Conservation (phyloP, 2,329 filamentous ascomycete species). For the Claviceps sp. region DNA sequence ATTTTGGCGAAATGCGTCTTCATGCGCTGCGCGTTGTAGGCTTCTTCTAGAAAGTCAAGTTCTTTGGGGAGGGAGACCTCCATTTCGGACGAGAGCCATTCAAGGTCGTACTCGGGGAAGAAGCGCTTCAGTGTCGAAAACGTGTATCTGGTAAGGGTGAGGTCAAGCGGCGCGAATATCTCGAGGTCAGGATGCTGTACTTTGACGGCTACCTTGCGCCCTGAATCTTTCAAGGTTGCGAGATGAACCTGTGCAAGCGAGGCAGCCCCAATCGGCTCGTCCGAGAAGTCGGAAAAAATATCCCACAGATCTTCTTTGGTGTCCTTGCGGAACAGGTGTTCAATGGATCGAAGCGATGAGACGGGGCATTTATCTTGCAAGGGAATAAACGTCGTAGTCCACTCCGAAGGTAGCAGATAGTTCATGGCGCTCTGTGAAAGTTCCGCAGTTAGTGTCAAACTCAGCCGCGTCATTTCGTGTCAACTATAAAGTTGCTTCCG, state of each 20-base stretch:
- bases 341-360: constrained; percentile 75
- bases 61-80: constrained; percentile 81
- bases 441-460: neutral
- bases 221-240: constrained; percentile 67
- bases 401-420: constrained; percentile 80
- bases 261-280: constrained; percentile 74
- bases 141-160: constrained; percentile 75
- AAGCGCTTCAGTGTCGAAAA: constrained; percentile 83
- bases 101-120: constrained; percentile 95
- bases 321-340: constrained; percentile 73
- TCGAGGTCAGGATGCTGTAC: constrained; percentile 85
- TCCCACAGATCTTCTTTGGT: constrained; percentile 68
- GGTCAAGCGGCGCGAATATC: constrained; percentile 80
- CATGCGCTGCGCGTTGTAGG: constrained; percentile 66
- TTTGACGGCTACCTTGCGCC: constrained; percentile 86
- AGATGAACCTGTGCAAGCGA: constrained; percentile 91
- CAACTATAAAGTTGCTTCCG: constrained; percentile 5
- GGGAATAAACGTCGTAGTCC: constrained; percentile 91
- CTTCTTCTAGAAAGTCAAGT: constrained; percentile 79
- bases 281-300: constrained; percentile 75
- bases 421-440: constrained; percentile 68
- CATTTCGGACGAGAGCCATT: constrained; percentile 93
- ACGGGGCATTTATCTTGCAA: constrained; percentile 93
- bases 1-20: constrained; percentile 68
- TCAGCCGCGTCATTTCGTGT: neutral